Conservation (phyloP, 2,329 filamentous ascomycete genomes). For the Chaetomiaceae sp. region DNA sequence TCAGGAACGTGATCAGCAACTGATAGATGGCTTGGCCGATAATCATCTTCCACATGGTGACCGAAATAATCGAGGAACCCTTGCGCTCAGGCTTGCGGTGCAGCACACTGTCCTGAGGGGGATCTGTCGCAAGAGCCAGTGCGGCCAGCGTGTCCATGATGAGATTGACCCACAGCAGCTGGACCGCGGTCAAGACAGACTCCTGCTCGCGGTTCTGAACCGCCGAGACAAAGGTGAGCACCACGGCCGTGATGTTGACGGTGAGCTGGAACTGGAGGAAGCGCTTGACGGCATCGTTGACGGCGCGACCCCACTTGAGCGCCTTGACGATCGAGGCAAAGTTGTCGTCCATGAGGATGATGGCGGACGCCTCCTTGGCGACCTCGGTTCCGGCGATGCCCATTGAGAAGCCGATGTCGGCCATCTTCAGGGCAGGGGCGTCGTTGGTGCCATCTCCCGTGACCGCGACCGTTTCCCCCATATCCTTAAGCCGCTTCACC, state of each 20-base stretch:
- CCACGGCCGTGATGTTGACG: constrained; percentile 87
- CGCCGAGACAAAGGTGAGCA: constrained; percentile 82
- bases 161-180: constrained; percentile 92
- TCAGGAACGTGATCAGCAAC: constrained; percentile 70
- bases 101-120: constrained; percentile 76
- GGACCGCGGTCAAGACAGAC: constrained; percentile 81
- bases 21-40: constrained; percentile 89
- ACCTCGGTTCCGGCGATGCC: constrained; percentile 79
- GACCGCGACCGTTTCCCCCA: constrained; percentile 74
- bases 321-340: constrained; percentile 84
- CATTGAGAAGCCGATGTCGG: constrained; percentile 83
- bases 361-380: constrained; percentile 78
- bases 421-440: constrained; percentile 73
- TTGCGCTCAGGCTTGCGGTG: constrained; percentile 66
- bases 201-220: constrained; percentile 64
- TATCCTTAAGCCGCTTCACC: constrained; percentile 65
- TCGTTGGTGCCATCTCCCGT: constrained; percentile 84
- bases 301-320: constrained; percentile 72
- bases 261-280: constrained; percentile 75
- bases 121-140: constrained; percentile 82
- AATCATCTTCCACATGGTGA: constrained; percentile 99
- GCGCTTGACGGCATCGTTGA: constrained; percentile 73
- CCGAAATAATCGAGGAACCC: constrained; percentile 64
- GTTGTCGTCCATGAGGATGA: constrained; percentile 85
- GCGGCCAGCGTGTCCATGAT: constrained; percentile 97